Evolutionary conservation across 805 yeast genomes (phyloP).

Genomic region (Kazachstania kunashirensis): DNA sequence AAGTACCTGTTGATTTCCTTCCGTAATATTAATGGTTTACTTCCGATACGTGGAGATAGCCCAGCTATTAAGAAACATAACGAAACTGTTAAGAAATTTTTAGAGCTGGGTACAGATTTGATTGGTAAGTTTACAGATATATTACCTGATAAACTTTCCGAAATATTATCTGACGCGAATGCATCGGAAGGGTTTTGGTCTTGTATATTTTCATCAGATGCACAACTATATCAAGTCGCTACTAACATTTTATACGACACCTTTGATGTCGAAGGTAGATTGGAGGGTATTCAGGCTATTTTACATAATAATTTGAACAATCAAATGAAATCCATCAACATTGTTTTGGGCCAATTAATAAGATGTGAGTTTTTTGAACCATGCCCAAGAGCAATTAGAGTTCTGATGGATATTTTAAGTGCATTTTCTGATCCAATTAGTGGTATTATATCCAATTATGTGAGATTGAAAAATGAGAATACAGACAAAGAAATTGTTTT

Average conservation of each 20-base stretch:
- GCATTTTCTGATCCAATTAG: constrained; percentile 56
- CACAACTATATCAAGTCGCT: constrained; percentile 53
- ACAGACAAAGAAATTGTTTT: constrained; percentile 26
- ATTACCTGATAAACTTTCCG: constrained; percentile 29
- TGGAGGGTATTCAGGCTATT: constrained; percentile 57
- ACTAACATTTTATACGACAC: constrained; percentile 65
- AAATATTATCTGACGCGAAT: constrained; percentile 33
- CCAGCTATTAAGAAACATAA: constrained; percentile 21
- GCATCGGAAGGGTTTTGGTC: constrained; percentile 64
- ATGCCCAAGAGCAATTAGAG: constrained; percentile 63
- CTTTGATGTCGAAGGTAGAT: constrained; percentile 69
- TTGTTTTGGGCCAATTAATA: constrained; percentile 38
- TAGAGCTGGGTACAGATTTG: constrained; percentile 28
- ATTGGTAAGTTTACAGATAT: constrained; percentile 35
- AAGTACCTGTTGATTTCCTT: constrained; percentile 23
- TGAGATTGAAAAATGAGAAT: constrained; percentile 16
- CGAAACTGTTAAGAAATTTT: constrained; percentile 19
- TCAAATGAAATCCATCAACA: constrained; percentile 41
- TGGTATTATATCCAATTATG: constrained; percentile 40
- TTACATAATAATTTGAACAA: constrained; percentile 36
- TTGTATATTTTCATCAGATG: constrained; percentile 55
- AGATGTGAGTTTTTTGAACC: constrained; percentile 52
- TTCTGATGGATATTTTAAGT: constrained; percentile 61
- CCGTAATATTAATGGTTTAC: constrained; percentile 26
- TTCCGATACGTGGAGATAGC: constrained; percentile 18